Evolutionary conservation across 805 yeast genomes (phyloP), one percentile per base, ranked within the genome.

Genomic region (Metschnikowia aberdeeniae): DNA sequence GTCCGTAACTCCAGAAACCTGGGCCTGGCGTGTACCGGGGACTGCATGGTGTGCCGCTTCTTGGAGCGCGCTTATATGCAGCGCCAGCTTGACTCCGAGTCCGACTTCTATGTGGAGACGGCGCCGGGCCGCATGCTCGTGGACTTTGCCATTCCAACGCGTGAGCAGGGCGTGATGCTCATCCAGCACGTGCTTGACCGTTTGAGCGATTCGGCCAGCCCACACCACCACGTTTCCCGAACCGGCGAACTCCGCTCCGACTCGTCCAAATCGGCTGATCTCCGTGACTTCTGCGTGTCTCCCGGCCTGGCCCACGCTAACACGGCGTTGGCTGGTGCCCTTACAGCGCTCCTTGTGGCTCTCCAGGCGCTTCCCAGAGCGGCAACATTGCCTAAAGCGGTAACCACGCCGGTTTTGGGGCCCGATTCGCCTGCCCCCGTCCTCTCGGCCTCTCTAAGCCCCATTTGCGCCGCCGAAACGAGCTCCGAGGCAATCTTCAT

Each of bases 151-250:
- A 12, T 19, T 17, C 40, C 17, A 20, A n/a, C 40, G 8, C 40
- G 34, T 19, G 40, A 37, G 11, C 34, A 24, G 8, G 40, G 40
- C 10, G 17, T 37, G 9, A 9, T 19, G 26, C 40, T 37, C 9
- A 37, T 37, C 19, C 40, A 37, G 19, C 40, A 37, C 6, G 40
- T 29, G 4, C 40, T 37, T 12, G 40, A 37, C n/a, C 29, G 22
- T 26, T 37, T 37, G 34, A 29, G n/a, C 4, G n/a, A 29, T 26
- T 13, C 34, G 13, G 26, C 34, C 7, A 28, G 20, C 10, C 19
- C n/a, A 22, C 6, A 22, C 26, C 26, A 6, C 8, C 26, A 4
- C 8, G 4, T 22, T 22, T 22, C 26, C 26, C 26, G 8, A 22
- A 6, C 26, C 6, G 8, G 26, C 26, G 26, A 22, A 6, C 6